Percentiles rank a stretch among this genome's conserved stretches.
Conservation (phyloP, 345 rosid species). For the Excoecaria cochinchinensis region DNA sequence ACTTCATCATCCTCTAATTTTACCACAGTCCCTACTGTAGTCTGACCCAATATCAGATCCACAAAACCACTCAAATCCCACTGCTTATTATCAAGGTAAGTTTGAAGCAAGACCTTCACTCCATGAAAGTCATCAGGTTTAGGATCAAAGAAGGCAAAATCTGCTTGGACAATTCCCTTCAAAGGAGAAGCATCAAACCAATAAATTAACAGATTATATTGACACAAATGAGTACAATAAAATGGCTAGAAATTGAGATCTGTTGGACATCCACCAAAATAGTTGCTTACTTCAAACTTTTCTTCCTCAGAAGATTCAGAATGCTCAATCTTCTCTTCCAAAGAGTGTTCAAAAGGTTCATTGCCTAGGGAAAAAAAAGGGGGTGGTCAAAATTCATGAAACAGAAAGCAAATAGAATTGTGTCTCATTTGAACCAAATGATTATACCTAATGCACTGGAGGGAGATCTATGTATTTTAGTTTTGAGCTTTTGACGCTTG, state of each 20-base stretch:
- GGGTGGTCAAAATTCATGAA: neutral
- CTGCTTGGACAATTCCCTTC: slow-evolving; percentile 79
- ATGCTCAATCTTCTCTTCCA: slow-evolving; percentile 21
- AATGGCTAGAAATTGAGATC: neutral
- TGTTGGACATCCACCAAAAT: neutral
- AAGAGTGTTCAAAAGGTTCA: slow-evolving; percentile 21
- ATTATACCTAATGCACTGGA: no score
- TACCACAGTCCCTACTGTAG: slow-evolving; percentile 88
- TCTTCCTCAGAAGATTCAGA: slow-evolving; percentile 61
- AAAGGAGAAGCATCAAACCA: slow-evolving; percentile 8
- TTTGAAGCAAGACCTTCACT: slow-evolving; percentile 61
- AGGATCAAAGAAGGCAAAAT: slow-evolving; percentile 90
- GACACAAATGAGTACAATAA: neutral
- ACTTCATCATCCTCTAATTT: slow-evolving; percentile 82
- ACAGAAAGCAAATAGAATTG: slow-evolving; percentile 7
- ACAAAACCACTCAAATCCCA: slow-evolving; percentile 95
- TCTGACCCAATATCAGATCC: slow-evolving; percentile 76
- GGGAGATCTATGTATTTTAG: no score
- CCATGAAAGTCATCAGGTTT: slow-evolving; percentile 79
- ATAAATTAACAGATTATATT: neutral
- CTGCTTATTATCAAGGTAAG: slow-evolving; percentile 63
- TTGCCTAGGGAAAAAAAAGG: slow-evolving; percentile 23
- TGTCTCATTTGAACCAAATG: neutral
- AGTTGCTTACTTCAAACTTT: slow-evolving; percentile 49
- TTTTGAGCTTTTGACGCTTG: no score